These are phyloP conservation scores for Pilobolus umbonatus DNA, from an alignment of 192 early-diverging fungal species.

Conservation along the genomic window DNA sequence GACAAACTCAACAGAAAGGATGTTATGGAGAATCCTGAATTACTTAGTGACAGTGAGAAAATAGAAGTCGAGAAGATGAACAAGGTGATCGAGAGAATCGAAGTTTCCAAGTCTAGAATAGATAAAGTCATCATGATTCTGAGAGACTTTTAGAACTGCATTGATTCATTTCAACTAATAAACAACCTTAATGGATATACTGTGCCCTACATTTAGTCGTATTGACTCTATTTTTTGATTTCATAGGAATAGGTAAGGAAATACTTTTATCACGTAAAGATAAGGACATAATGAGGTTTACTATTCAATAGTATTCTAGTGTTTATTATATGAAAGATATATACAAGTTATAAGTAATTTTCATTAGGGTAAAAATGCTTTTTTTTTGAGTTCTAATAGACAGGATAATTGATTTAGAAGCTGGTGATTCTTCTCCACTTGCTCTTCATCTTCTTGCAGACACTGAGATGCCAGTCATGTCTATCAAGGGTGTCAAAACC, in stretches of 20 bases:
- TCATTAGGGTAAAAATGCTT: not conserved
- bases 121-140: constrained; percentile 40
- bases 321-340: not conserved
- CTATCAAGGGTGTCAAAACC: constrained; percentile 5
- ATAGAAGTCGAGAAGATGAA: constrained; percentile 40
- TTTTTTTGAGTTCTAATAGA: no score
- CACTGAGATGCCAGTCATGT: constrained; percentile 6
- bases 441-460: constrained; percentile 11
- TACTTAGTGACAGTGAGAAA: constrained; percentile 49
- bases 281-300: not conserved
- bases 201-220: no score
- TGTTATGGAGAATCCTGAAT: constrained; percentile 46
- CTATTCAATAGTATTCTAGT: not conserved
- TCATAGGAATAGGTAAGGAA: no score
- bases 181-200: no score
- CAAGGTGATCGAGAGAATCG: constrained; percentile 42
- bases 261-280: no score
- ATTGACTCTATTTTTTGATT: no score
- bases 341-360: not conserved
- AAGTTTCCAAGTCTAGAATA: constrained; percentile 40
- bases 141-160: constrained; percentile 49
- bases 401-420: no score
- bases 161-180: no score
- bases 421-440: not conserved
- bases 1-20: constrained; percentile 64